Conservation (phyloP, 164 flowering plant species). For the Paratinospora sagittata region DNA sequence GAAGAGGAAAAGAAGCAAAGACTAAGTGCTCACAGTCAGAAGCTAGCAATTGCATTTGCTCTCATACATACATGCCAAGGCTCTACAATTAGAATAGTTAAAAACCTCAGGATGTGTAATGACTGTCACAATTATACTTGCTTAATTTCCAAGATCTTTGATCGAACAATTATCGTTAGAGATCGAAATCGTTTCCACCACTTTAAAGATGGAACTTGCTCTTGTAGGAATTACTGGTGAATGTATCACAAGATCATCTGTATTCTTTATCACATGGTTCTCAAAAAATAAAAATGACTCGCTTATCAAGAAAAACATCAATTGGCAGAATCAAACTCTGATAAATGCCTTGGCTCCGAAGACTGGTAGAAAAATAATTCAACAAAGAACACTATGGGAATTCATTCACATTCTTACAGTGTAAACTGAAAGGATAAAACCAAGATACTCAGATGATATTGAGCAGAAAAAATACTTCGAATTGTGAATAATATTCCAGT, state of each 20-base stretch:
- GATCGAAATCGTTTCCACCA: conserved; percentile 75
- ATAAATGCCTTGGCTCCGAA: not conserved
- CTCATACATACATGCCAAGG: conserved; percentile 46
- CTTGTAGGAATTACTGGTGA: conserved; percentile 83
- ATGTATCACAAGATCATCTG: conserved; percentile 6
- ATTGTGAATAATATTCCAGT: not conserved
- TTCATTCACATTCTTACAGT: not conserved
- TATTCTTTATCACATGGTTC: not conserved
- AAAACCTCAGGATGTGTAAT: conserved; percentile 71
- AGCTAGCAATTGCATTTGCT: conserved; percentile 74
- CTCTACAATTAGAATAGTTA: conserved; percentile 54
- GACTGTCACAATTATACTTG: conserved; percentile 72
- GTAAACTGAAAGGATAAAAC: not conserved
- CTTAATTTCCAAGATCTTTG: conserved; percentile 49
- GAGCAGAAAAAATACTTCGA: not conserved
- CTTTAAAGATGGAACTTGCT: conserved; percentile 69
- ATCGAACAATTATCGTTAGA: conserved; percentile 52
- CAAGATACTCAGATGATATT: not conserved
- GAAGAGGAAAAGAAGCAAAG: conserved; percentile 66
- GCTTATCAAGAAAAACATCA: not conserved
- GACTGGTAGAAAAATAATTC: not conserved
- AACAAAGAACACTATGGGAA: not conserved
- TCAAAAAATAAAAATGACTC: not conserved
- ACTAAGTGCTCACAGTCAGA: conserved; percentile 62
- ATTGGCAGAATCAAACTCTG: not conserved